Evolutionary conservation across 371 early-diverging fungal genomes (phyloP).

Genomic region (Apophysomyces sp.): DNA sequence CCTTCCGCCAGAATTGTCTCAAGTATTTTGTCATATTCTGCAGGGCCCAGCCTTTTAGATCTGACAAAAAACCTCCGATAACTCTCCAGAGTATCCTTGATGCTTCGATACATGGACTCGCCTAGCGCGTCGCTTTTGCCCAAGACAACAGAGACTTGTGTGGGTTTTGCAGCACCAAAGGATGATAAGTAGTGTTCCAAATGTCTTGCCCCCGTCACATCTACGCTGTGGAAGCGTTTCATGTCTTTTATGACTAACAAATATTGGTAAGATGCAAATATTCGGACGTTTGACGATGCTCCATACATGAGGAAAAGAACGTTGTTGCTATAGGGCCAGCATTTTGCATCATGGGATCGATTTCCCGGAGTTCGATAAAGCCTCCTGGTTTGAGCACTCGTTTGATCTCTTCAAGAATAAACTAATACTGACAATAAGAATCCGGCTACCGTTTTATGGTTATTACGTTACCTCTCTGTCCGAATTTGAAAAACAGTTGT

Average conservation of each 20-base stretch:
- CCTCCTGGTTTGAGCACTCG: constrained; percentile 60
- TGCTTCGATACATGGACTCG: background rate
- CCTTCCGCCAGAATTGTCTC: background rate
- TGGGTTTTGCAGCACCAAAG: constrained; percentile 20
- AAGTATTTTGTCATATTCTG: background rate
- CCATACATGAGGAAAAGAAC: constrained; percentile 23
- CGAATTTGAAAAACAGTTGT: constrained; percentile 30
- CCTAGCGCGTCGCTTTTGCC: background rate
- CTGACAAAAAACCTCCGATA: background rate
- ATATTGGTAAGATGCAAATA: no score
- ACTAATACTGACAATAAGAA: background rate
- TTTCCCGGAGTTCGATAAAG: constrained; percentile 53
- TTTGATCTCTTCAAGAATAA: constrained; percentile 20
- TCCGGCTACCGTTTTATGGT: background rate
- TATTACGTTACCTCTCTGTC: constrained; percentile 27
- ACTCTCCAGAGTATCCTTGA: background rate
- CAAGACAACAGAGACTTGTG: constrained; percentile 9
- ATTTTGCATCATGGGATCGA: constrained; percentile 45
- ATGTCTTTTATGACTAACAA: constrained; percentile 22
- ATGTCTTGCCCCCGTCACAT: constrained; percentile 22
- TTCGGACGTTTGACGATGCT: no score
- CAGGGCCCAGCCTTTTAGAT: background rate
- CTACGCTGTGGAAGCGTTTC: constrained; percentile 16
- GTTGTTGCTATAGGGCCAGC: constrained; percentile 35
- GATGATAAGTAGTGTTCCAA: constrained; percentile 19